Conservation (phyloP, 2,329 filamentous ascomycete species). For the Tympanopsis confertula region DNA sequence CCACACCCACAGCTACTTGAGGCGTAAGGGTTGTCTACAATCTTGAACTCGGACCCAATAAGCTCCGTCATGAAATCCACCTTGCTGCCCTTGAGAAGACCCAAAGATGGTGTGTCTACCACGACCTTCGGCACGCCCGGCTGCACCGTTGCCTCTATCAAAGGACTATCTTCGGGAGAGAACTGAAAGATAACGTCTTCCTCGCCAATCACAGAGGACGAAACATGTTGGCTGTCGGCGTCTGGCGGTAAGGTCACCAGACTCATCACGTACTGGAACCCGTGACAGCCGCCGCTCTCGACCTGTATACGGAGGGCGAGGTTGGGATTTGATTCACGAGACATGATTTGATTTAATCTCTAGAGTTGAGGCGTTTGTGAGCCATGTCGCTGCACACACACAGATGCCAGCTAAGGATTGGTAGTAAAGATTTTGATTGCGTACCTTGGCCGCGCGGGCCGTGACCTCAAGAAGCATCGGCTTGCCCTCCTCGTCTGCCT, state of each 20-base stretch:
- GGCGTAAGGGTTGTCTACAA: constrained; percentile 82
- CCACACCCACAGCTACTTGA: constrained; percentile 94
- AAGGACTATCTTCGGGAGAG: constrained; percentile 35
- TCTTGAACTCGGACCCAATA: constrained; percentile 91
- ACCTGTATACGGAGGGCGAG: constrained; percentile 85
- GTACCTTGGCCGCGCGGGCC: constrained; percentile 66
- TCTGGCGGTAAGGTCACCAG: constrained; percentile 50
- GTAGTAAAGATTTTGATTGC: constrained; percentile 7
- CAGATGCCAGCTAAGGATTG: constrained; percentile 2
- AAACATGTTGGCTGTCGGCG: constrained; percentile 13
- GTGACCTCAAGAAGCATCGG: constrained; percentile 77
- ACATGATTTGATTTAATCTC: too few relatives aligned
- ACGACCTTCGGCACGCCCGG: constrained; percentile 61
- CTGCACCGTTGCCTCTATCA: constrained; percentile 7
- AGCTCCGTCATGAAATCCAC: constrained; percentile 94
- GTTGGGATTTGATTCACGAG: constrained; percentile 60
- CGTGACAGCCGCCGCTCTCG: constrained; percentile 89
- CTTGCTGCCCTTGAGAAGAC: constrained; percentile 83
- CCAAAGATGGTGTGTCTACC: constrained; percentile 76
- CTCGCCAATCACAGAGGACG: constrained; percentile 27
- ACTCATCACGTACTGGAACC: constrained; percentile 94
- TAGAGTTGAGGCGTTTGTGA: constrained; percentile 2
- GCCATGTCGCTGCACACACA: not conserved
- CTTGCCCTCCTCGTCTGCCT: constrained; percentile 72
- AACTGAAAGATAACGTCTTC: constrained; percentile 86